A percentile compares a stretch with the other conserved stretches of the same genome.
phyloP scores from a whole-genome alignment of 371 early-diverging fungal species.

The Zychaea mexicana region DNA sequence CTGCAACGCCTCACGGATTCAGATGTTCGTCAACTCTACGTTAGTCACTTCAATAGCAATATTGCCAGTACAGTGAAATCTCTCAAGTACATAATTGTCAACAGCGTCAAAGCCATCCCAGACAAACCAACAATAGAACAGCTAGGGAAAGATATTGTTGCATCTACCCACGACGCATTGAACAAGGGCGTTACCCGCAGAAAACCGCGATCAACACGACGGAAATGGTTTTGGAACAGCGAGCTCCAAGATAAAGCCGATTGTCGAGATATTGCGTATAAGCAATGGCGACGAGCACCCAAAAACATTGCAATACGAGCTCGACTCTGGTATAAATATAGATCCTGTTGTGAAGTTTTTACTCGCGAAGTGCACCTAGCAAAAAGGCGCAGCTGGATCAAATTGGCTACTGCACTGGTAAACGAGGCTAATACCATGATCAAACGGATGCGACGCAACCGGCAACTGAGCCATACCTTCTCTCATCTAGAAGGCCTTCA shows the following conservation, averaged over 20 bases:
- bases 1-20: not conserved
- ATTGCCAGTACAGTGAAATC: not conserved
- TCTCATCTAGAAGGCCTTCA: conserved; percentile 15
- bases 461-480: not conserved
- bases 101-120: not conserved
- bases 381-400: not conserved
- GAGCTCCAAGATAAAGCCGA: conserved; percentile 3
- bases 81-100: not conserved
- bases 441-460: not conserved
- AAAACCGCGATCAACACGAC: not conserved
- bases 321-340: not conserved
- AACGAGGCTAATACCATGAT: not conserved
- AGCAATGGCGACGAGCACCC: not conserved
- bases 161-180: conserved; percentile 1
- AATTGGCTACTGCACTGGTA: not conserved
- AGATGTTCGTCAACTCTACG: not conserved
- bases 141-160: not conserved
- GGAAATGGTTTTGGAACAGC: conserved; percentile 14
- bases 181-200: conserved; percentile 6
- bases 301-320: conserved; percentile 1
- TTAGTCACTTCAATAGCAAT: not conserved
- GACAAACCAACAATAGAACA: not conserved
- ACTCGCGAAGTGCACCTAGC: not conserved
- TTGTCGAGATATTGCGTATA: not conserved
- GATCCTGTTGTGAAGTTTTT: not conserved